phyloP scores from a whole-genome alignment of 1,139 yeast species.

The Pichia sp. region DNA sequence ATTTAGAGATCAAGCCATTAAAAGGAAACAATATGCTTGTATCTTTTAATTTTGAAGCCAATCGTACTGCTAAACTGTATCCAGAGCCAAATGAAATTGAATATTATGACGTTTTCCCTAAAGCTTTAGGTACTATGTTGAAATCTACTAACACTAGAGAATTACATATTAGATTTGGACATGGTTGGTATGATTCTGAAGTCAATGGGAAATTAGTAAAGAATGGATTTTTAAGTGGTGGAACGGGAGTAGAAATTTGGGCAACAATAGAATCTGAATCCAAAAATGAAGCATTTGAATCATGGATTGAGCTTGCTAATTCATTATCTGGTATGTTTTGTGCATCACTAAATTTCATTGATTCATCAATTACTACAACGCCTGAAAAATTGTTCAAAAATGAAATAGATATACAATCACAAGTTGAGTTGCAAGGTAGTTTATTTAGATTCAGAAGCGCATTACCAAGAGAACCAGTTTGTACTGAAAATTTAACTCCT shows the following conservation, averaged over 20 bases:
- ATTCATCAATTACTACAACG: conserved; percentile 67
- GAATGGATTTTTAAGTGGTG: conserved; percentile 72
- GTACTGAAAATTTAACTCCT: conserved; percentile 96
- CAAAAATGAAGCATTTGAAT: conserved; percentile 47
- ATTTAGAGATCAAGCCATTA: conserved; percentile 56
- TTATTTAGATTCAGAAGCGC: conserved; percentile 73
- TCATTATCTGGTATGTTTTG: conserved; percentile 88
- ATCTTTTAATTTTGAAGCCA: conserved; percentile 59
- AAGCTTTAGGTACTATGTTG: conserved; percentile 72
- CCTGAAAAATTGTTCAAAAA: conserved; percentile 51
- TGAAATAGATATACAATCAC: conserved; percentile 16
- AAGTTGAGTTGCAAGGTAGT: conserved; percentile 31
- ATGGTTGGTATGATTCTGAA: conserved; percentile 94
- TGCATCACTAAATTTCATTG: conserved; percentile 88
- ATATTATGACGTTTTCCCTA: conserved; percentile 77
- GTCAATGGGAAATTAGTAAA: conserved; percentile 81
- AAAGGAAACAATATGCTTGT: conserved; percentile 64
- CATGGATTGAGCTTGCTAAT: conserved; percentile 71
- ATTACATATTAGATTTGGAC: conserved; percentile 78
- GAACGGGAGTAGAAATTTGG: conserved; percentile 94
- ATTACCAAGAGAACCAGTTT: conserved; percentile 90
- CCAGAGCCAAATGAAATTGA: conserved; percentile 25
- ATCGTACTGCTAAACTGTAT: conserved; percentile 40
- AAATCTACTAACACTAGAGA: conserved; percentile 64
- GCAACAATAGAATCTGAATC: conserved; percentile 68